phyloP scores from a whole-genome alignment of 2,329 filamentous ascomycete genomes.

The Pochonia chlamydosporia region DNA sequence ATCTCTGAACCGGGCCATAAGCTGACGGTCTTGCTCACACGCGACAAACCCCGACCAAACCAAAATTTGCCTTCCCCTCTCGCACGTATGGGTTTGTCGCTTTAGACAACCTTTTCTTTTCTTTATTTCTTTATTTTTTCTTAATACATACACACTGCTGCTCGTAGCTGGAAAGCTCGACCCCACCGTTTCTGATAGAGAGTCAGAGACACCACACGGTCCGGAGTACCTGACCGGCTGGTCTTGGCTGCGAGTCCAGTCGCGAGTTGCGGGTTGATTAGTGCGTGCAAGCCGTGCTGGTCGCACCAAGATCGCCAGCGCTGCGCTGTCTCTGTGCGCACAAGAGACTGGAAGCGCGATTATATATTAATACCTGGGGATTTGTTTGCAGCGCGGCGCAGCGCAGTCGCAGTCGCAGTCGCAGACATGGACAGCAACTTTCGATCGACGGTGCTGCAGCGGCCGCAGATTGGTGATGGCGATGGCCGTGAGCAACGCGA shows the following conservation, averaged over 20 bases:
- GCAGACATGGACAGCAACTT: constrained; percentile 41
- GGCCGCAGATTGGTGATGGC: constrained; percentile 33
- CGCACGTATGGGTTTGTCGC: constrained; percentile 1
- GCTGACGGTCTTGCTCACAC: no score
- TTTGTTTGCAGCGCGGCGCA: no score
- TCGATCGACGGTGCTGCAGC: constrained; percentile 44
- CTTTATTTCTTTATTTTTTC: background rate
- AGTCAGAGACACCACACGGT: no score
- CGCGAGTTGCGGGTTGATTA: background rate
- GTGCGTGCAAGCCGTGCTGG: background rate
- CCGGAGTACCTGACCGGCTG: background rate
- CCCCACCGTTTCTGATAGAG: no score
- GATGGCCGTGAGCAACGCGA: background rate
- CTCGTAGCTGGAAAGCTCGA: no score
- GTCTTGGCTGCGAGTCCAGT: background rate
- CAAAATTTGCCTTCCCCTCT: background rate
- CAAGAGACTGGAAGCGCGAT: no score
- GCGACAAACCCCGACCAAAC: background rate
- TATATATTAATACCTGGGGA: no score
- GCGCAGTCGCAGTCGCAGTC: background rate
- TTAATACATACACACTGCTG: no score
- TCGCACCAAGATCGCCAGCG: background rate
- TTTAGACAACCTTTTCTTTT: background rate
- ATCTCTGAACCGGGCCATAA: no score
- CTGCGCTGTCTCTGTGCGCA: no score